Base-by-base conservation (phyloP, 2,329 filamentous ascomycete species). In the Apiospora saccharicola region DNA sequence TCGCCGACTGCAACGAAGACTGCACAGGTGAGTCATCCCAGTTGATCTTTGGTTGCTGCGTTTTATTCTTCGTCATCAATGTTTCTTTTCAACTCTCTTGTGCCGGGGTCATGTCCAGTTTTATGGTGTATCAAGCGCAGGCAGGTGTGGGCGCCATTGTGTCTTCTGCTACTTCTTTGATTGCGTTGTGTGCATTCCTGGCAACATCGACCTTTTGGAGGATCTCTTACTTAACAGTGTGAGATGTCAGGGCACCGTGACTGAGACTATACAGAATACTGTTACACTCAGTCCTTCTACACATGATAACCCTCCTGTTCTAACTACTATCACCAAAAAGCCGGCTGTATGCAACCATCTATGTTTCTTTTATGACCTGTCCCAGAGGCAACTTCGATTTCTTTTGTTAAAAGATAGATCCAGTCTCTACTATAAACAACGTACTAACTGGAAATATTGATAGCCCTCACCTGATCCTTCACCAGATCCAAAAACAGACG, bases 201-300 rank as follows among this genome's bases (percentile, higher is more conserved):
- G 67, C 67, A 19, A 44, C 64, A 26, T 53, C 47, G 69, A 70
- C 76, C 73, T 73, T 73, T 67, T 77, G 46, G 43, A 57, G 34
- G 68, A 57, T 51, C 46, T 77, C 37, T 70, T 51, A 57, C 68
- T 80, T 79, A 80, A 80, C 78, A 72, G 69, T 75, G 75, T 77
- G 73, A 74, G 75, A 73, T 69, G 75, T 75, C 78, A 81, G 79
- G 76, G 72, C 72, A 75, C 75, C 71, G 73, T 74, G 53, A 79
- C 81, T 76, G 77, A 78, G 77, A 81, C 80, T 72, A 77, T 83
- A 76, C 80, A 80, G 73, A 78, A 77, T 73, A 82, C 82, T 74
- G 81, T 81, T 74, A 82, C 80, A 74, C 71, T 78, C 68, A 77
- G 75, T 61, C 77, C 75, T 41, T 68, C 76, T 72, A 71, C 74